A percentile compares a stretch with the other conserved stretches of the same genome.
Evolutionary conservation across 1,284 basidiomycete species (phyloP).

Genomic region (Leccinum subspadiceum): DNA sequence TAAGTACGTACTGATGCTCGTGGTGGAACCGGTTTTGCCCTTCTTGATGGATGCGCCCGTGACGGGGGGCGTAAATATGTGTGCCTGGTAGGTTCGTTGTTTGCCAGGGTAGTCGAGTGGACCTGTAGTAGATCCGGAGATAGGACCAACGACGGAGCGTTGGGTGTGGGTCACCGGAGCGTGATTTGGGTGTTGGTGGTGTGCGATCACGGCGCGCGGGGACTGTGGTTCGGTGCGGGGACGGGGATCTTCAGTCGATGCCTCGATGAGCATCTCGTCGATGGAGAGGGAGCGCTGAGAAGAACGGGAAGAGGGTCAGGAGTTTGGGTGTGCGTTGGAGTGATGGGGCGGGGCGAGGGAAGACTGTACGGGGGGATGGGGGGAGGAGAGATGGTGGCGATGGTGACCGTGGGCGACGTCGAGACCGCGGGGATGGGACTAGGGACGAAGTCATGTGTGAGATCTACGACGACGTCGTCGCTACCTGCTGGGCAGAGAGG

Average conservation of each 20-base stretch:
- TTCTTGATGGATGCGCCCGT: constrained; percentile 68
- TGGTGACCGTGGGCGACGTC: constrained; percentile 23
- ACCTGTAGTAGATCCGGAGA: constrained; percentile 23
- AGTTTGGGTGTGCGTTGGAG: constrained; percentile 17
- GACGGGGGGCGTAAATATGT: constrained; percentile 66
- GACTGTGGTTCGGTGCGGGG: constrained; percentile 32
- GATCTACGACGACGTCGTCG: constrained; percentile 1
- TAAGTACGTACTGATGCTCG: constrained; percentile 22
- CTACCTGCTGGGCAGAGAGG: no score
- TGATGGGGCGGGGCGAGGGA: constrained; percentile 15
- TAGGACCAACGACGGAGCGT: constrained; percentile 20
- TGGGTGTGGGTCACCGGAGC: constrained; percentile 16
- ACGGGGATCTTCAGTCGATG: constrained; percentile 40
- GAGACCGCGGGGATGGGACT: constrained; percentile 19
- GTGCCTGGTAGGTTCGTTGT: constrained; percentile 55
- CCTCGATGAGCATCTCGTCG: constrained; percentile 64
- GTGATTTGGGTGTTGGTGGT: constrained; percentile 32
- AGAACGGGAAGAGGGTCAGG: constrained; percentile 35
- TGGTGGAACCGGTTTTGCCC: constrained; percentile 39
- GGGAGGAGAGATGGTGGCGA: constrained; percentile 22
- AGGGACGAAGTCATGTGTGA: constrained; percentile 2
- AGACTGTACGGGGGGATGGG: constrained; percentile 19
- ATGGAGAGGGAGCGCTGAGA: constrained; percentile 40
- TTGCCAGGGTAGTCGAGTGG: constrained; percentile 35
- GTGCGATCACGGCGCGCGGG: constrained; percentile 32